phyloP scores from a whole-genome alignment of 1,139 yeast genomes.

The Pneumocystis jirovecii region DNA sequence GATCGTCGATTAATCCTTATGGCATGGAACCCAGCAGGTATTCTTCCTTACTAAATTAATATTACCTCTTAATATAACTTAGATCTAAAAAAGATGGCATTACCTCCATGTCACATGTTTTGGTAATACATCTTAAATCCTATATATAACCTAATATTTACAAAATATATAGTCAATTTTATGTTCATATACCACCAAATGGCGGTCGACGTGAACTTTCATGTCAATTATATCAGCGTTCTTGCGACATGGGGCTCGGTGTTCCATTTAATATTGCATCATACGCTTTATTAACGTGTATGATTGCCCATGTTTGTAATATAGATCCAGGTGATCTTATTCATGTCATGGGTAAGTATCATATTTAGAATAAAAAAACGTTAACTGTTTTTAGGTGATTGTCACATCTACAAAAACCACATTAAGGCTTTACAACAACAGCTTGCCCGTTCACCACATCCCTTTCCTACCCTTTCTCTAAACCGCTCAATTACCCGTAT shows the following conservation, averaged over 20 bases:
- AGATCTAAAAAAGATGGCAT: conserved; percentile 50
- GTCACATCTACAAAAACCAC: conserved; percentile 87
- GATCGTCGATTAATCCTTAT: conserved; percentile 87
- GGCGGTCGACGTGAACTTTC: conserved; percentile 50
- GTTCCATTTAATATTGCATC: conserved; percentile 97
- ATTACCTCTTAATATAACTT: not conserved
- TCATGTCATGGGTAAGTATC: conserved; percentile 61
- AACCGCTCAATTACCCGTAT: conserved; percentile 47
- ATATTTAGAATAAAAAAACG: not conserved
- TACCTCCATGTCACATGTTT: conserved; percentile 96
- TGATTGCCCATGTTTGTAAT: conserved; percentile 89
- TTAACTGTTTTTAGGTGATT: conserved; percentile 32
- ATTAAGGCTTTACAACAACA: conserved; percentile 79
- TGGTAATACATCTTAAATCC: conserved; percentile 16
- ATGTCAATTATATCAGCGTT: conserved; percentile 83
- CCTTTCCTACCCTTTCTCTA: conserved; percentile 64
- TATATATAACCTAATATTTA: not conserved
- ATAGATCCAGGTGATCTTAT: conserved; percentile 91
- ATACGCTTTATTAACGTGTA: conserved; percentile 75
- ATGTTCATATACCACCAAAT: conserved; percentile 57
- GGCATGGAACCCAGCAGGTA: conserved; percentile 98
- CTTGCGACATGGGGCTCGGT: conserved; percentile 99
- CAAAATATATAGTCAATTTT: conserved; percentile 47
- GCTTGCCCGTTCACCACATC: conserved; percentile 53
- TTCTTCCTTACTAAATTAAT: conserved; percentile 25